Evolutionary conservation across 176 grass and related monocot species (phyloP).

Genomic region (Lolium perenne): DNA sequence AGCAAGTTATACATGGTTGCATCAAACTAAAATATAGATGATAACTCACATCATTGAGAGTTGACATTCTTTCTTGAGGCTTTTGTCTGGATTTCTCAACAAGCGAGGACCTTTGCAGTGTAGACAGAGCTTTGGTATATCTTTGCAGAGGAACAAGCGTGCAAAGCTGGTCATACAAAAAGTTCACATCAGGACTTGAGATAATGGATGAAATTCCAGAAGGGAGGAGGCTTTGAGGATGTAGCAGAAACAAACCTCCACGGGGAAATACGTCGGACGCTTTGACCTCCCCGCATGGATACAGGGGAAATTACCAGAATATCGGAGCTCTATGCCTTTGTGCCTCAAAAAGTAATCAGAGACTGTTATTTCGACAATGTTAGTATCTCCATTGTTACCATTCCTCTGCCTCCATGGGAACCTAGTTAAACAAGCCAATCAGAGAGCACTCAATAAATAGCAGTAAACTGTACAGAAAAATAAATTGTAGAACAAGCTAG

Average conservation of each 20-base stretch:
- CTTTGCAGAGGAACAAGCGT: conserved; percentile 71
- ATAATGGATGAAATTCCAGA: not conserved
- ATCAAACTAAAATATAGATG: conserved; percentile 29
- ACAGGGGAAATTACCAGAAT: conserved; percentile 76
- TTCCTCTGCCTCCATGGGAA: conserved; percentile 58
- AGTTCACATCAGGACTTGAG: conserved; percentile 13
- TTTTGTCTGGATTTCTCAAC: conserved; percentile 92
- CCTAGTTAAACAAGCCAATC: conserved; percentile 41
- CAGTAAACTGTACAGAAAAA: not conserved
- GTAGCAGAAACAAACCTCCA: conserved; percentile 60
- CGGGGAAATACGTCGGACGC: conserved; percentile 72
- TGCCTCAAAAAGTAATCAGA: conserved; percentile 70
- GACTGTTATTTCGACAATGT: conserved; percentile 63
- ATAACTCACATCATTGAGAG: conserved; percentile 60
- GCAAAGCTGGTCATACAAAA: conserved; percentile 66
- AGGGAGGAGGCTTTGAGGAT: not conserved
- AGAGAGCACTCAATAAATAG: conserved; percentile 27
- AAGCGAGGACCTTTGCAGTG: conserved; percentile 67
- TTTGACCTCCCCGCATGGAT: conserved; percentile 83
- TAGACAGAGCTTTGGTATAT: conserved; percentile 86
- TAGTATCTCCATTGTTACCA: conserved; percentile 39
- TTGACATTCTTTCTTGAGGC: conserved; percentile 71
- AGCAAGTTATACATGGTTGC: not conserved
- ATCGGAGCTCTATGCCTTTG: conserved; percentile 60
- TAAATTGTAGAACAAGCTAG: conserved; percentile 6